These are phyloP conservation scores for Globisporangium alternatum DNA, from an alignment of 352 stramenopile genomes.

Conservation along the genomic window DNA sequence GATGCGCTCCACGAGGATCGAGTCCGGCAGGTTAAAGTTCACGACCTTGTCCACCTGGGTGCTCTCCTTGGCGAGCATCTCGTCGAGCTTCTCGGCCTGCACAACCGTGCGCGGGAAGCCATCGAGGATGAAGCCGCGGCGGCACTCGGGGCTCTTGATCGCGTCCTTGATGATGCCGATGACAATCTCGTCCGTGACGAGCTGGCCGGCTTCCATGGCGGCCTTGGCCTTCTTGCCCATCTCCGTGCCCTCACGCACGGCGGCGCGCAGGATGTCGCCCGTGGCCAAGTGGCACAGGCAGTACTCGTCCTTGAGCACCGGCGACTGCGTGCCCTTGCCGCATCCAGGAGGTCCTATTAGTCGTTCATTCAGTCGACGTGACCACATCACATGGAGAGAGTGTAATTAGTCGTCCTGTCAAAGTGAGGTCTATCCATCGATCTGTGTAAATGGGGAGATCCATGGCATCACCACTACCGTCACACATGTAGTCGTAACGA, in stretches of 20 bases:
- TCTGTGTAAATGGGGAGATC: neutral
- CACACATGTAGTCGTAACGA: neutral
- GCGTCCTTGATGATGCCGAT: constrained; percentile 99
- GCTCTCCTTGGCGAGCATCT: constrained; percentile 92
- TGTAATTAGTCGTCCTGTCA: neutral
- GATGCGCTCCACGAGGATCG: constrained; percentile 96
- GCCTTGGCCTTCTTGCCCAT: constrained; percentile 97
- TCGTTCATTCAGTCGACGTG: neutral
- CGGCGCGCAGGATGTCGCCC: constrained; percentile 98
- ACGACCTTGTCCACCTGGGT: constrained; percentile 90
- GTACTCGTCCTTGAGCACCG: constrained; percentile 97
- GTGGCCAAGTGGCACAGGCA: constrained; percentile 98
- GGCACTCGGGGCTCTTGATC: constrained; percentile 96
- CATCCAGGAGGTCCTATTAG: constrained; percentile 88
- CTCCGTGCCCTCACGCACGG: constrained; percentile 94
- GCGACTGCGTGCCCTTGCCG: constrained; percentile 99
- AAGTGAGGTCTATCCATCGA: neutral
- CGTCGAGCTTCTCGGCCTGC: constrained; percentile 98
- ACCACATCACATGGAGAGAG: neutral
- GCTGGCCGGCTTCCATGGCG: constrained; percentile 96
- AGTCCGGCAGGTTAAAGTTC: constrained; percentile 95
- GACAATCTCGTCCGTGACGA: constrained; percentile 98
- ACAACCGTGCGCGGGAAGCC: constrained; percentile 98
- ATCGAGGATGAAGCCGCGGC: constrained; percentile 99
- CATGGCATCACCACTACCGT: neutral